These are phyloP conservation scores for Lagenaria siceraria DNA, from an alignment of 306 rosid species.

Conservation along the genomic window DNA sequence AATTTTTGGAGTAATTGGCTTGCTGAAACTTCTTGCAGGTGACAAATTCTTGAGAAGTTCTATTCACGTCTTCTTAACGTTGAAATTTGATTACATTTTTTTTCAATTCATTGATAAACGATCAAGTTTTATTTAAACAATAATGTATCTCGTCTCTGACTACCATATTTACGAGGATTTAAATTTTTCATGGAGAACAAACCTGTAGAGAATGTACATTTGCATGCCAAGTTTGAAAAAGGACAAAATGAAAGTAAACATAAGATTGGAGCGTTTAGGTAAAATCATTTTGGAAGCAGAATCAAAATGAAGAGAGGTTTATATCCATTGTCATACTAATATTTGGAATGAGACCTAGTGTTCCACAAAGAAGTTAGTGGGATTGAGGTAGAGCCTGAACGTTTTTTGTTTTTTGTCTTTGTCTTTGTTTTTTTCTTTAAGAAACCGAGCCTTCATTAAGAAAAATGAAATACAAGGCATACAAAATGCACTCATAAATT, in stretches of 20 bases:
- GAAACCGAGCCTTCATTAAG: not conserved
- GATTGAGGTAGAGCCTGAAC: not conserved
- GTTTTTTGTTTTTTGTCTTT: too few species aligned
- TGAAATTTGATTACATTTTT: not conserved
- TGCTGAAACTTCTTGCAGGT: slow-evolving; percentile 84
- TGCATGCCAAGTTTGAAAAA: not conserved
- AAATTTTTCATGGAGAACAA: not conserved
- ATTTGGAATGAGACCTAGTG: not conserved
- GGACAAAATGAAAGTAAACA: not conserved
- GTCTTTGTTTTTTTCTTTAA: too few species aligned
- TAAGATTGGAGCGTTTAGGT: not conserved
- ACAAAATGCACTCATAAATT: not conserved
- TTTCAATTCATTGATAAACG: not conserved
- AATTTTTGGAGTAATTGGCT: slow-evolving; percentile 73
- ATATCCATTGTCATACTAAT: not conserved
- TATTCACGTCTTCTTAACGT: not conserved
- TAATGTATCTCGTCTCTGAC: not conserved
- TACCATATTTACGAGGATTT: not conserved
- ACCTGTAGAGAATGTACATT: not conserved
- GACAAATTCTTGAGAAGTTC: slow-evolving; percentile 8
- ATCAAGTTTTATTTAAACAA: not conserved
- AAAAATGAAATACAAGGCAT: not conserved
- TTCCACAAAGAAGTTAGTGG: not conserved
- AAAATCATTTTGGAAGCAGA: not conserved
- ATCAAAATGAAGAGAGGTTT: not conserved